Conservation (phyloP, 768 basidiomycete genomes). For the Hygrophorus russula region DNA sequence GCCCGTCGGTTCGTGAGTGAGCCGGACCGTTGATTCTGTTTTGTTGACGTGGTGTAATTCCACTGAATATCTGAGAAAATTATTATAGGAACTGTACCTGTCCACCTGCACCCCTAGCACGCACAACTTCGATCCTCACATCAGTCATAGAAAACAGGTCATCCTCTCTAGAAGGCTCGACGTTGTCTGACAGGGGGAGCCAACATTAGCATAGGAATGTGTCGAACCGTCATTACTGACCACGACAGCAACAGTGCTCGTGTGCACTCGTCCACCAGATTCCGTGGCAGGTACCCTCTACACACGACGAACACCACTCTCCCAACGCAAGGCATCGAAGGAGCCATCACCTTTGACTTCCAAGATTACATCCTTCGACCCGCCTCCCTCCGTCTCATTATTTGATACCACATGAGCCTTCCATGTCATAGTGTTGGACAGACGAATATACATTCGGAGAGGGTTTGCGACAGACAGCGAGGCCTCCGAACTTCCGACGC, state of each 20-base stretch:
- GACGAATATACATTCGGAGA: conserved; percentile 70
- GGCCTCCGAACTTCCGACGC: conserved; percentile 87
- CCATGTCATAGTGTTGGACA: conserved; percentile 50
- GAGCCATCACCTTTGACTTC: conserved; percentile 71
- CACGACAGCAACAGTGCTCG: conserved; percentile 80
- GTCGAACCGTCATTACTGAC: conserved; percentile 32
- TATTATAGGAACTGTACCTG: conserved; percentile 42
- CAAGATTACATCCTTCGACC: conserved; percentile 66
- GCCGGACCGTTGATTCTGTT: conserved; percentile 93
- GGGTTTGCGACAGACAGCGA: conserved; percentile 72
- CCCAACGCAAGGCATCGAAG: conserved; percentile 76
- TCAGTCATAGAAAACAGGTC: conserved; percentile 73
- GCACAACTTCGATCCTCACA: conserved; percentile 88
- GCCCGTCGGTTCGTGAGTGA: conserved; percentile 88
- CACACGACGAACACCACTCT: conserved; percentile 93
- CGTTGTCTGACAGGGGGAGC: conserved; percentile 66
- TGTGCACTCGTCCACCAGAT: conserved; percentile 78
- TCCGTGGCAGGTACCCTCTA: conserved; percentile 92
- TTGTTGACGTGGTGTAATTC: conserved; percentile 82
- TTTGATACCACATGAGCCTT: conserved; percentile 45
- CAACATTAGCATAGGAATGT: not conserved
- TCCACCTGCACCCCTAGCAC: conserved; percentile 92
- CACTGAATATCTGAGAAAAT: conserved; percentile 1
- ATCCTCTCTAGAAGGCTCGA: conserved; percentile 36
- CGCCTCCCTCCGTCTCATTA: conserved; percentile 49